Evolutionary conservation across 2,329 filamentous ascomycete species (phyloP).

Genomic region (Cadophora sp.): DNA sequence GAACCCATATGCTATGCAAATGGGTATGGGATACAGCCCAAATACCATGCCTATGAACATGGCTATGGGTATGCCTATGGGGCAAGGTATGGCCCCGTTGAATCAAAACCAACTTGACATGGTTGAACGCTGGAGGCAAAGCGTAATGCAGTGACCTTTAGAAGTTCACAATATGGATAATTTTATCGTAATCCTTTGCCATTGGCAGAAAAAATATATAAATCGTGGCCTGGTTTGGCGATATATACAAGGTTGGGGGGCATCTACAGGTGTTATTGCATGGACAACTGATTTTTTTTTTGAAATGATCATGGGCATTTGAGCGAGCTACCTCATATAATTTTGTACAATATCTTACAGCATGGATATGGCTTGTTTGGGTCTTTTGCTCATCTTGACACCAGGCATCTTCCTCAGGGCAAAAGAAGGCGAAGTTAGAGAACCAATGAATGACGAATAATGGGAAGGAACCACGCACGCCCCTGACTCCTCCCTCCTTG

Average conservation of each 20-base stretch:
- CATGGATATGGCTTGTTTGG: background rate
- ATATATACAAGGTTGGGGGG: background rate
- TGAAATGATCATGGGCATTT: background rate
- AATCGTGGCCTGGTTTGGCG: background rate
- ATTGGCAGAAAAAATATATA: background rate
- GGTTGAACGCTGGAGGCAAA: conserved; percentile 47
- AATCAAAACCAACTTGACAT: conserved; percentile 45
- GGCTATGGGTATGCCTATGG: conserved; percentile 34
- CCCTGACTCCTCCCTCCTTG: background rate
- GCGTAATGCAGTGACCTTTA: conserved; percentile 41
- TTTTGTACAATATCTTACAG: conserved; percentile 7
- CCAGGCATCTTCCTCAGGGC: background rate
- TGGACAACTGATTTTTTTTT: background rate
- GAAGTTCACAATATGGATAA: background rate
- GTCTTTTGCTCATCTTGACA: background rate
- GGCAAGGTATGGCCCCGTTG: conserved; percentile 32
- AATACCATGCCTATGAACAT: conserved; percentile 32
- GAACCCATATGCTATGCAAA: conserved; percentile 35
- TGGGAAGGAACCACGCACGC: background rate
- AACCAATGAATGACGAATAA: conserved; percentile 7
- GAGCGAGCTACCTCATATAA: background rate
- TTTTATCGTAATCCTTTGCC: background rate
- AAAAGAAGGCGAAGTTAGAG: background rate
- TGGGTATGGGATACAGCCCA: conserved; percentile 30
- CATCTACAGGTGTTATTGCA: conserved; percentile 8